Conservation (phyloP, 2,329 filamentous ascomycete species). For the Botrytis fabae region DNA sequence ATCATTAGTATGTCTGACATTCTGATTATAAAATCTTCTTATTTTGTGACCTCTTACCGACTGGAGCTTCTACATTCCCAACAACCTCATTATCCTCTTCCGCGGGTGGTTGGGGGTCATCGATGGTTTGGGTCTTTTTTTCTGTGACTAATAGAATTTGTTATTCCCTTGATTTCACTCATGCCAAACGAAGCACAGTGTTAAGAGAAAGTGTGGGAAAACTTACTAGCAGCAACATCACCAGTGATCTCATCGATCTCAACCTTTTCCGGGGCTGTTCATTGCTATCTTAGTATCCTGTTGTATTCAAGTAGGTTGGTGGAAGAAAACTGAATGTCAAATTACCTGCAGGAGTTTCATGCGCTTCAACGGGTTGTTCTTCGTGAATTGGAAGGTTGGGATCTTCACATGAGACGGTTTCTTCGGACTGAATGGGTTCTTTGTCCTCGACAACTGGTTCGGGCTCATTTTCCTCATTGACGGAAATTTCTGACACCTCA, state of each 20-base stretch:
- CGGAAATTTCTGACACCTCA: background rate
- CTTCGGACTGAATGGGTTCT: background rate
- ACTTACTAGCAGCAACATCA: background rate
- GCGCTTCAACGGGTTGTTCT: background rate
- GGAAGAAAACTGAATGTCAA: background rate
- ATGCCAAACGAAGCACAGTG: background rate
- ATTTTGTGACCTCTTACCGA: background rate
- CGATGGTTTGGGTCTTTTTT: background rate
- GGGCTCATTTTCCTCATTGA: background rate
- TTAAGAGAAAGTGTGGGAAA: background rate
- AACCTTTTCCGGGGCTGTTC: background rate
- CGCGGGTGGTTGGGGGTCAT: background rate
- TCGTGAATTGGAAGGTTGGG: too few species aligned
- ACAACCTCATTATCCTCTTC: background rate
- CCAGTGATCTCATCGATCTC: background rate
- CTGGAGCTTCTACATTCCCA: background rate
- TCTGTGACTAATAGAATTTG: background rate
- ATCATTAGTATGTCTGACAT: background rate
- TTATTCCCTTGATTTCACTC: background rate
- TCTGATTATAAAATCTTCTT: background rate
- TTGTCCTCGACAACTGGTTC: background rate
- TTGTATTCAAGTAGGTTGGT: background rate
- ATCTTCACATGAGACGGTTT: background rate
- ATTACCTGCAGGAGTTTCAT: conserved; percentile 3
- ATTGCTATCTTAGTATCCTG: background rate